These are phyloP conservation scores for Fusarium foetens DNA, from an alignment of 2,329 filamentous ascomycete species.

Conservation along the genomic window DNA sequence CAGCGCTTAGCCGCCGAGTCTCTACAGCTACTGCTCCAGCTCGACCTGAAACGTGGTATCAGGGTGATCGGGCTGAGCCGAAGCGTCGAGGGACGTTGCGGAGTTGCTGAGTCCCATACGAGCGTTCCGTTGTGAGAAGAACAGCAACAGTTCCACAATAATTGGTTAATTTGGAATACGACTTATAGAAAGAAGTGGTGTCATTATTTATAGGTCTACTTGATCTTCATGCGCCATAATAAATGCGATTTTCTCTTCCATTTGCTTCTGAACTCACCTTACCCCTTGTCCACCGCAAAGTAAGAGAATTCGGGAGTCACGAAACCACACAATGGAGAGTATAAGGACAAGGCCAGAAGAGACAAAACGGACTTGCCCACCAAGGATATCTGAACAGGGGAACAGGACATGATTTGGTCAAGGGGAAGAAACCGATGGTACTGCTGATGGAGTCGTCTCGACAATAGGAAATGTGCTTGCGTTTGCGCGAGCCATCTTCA, in stretches of 20 bases:
- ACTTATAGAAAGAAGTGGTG: fast-evolving
- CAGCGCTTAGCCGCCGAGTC: fast-evolving
- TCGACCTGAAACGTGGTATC: neutral
- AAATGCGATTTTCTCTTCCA: fast-evolving
- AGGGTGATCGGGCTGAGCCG: neutral
- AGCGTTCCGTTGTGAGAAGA: fast-evolving
- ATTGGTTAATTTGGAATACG: neutral
- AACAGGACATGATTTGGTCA: fast-evolving
- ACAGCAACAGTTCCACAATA: fast-evolving
- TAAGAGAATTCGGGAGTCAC: neutral
- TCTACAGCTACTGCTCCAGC: neutral
- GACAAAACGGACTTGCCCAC: no score
- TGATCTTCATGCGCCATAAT: fast-evolving
- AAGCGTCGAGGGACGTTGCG: neutral
- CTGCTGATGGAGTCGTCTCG: fast-evolving
- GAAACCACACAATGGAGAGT: fast-evolving
- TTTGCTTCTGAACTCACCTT: neutral
- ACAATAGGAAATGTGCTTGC: no score
- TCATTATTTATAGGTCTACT: fast-evolving
- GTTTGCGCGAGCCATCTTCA: fast-evolving
- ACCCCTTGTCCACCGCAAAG: no score
- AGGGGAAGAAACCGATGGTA: fast-evolving
- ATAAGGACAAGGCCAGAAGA: fast-evolving
- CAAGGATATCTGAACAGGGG: neutral
- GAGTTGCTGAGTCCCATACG: neutral